A percentile compares a stretch with the other conserved stretches of the same genome.
Conservation (phyloP, 148 eudicot species). For the Spergularia bocconei region DNA sequence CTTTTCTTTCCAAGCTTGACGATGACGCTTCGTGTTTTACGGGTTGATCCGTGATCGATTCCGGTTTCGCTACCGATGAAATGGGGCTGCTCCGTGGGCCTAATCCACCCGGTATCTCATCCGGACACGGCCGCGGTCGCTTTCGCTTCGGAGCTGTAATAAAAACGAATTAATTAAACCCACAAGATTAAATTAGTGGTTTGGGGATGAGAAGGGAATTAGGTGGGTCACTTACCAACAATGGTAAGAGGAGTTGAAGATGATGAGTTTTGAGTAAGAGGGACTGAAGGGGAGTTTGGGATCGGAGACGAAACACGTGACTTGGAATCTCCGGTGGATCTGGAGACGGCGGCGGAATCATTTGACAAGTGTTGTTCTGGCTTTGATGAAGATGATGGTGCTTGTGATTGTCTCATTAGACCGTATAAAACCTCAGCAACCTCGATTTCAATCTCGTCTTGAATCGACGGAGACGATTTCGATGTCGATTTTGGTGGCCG, state of each 20-base stretch:
- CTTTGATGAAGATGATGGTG: slow-evolving; percentile 37
- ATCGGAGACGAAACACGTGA: slow-evolving; percentile 62
- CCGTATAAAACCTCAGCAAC: slow-evolving; percentile 91
- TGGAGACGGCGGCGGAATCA: slow-evolving; percentile 35
- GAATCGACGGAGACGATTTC: slow-evolving; percentile 59
- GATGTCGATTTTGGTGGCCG: slow-evolving; percentile 60
- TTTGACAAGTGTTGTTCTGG: slow-evolving; percentile 35
- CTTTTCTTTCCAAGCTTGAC: slow-evolving; percentile 30
- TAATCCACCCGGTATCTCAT: slow-evolving; percentile 35
- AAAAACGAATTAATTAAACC: background rate
- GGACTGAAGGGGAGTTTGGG: slow-evolving; percentile 18
- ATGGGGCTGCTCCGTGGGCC: slow-evolving; percentile 40
- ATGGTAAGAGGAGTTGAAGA: slow-evolving; percentile 41
- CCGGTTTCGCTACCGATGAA: slow-evolving; percentile 32
- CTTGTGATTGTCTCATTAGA: slow-evolving; percentile 76
- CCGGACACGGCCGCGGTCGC: slow-evolving; percentile 53
- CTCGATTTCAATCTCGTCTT: slow-evolving; percentile 92
- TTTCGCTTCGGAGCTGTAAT: slow-evolving; percentile 78
- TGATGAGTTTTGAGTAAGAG: slow-evolving; percentile 20
- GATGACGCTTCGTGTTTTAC: slow-evolving; percentile 36
- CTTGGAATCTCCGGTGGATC: slow-evolving; percentile 49
- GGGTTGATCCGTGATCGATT: slow-evolving; percentile 29
- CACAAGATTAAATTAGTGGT: background rate
- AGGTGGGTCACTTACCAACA: slow-evolving; percentile 45
- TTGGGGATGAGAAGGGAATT: background rate